phyloP scores from a whole-genome alignment of 768 basidiomycete genomes.

The Pisolithus tinctorius region DNA sequence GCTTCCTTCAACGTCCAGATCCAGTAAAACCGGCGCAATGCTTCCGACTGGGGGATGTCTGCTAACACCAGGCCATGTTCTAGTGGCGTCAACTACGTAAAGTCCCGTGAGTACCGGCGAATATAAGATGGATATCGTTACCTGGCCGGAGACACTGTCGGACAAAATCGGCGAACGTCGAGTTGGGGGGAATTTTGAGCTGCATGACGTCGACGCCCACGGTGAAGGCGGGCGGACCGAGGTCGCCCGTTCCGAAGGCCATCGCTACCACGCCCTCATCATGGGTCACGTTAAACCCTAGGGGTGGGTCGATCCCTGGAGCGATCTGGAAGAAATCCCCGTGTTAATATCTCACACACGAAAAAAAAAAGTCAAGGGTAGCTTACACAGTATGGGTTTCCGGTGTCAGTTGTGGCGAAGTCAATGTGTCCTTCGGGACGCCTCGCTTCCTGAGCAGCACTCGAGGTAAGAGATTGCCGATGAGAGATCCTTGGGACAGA shows the following conservation, averaged over 20 bases:
- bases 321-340: constrained; percentile 32
- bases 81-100: constrained; percentile 32
- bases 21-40: constrained; percentile 63
- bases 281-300: constrained; percentile 79
- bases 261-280: constrained; percentile 70
- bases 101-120: constrained; percentile 5
- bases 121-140: constrained; percentile 11
- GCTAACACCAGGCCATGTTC: constrained; percentile 31
- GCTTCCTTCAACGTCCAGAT: constrained; percentile 92
- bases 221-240: constrained; percentile 48
- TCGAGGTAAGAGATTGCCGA: constrained; percentile 72
- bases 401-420: constrained; percentile 49
- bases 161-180: constrained; percentile 56
- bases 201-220: constrained; percentile 84
- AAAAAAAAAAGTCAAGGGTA: neutral
- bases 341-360: neutral
- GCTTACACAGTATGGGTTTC: constrained; percentile 75
- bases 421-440: constrained; percentile 38
- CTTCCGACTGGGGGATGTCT: constrained; percentile 40
- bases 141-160: constrained; percentile 59
- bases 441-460: constrained; percentile 55
- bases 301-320: constrained; percentile 40
- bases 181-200: constrained; percentile 52
- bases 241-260: constrained; percentile 41
- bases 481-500: constrained; percentile 51